Conservation (phyloP, 1,139 yeast species). For the Debaryomycetaceae sp. region DNA sequence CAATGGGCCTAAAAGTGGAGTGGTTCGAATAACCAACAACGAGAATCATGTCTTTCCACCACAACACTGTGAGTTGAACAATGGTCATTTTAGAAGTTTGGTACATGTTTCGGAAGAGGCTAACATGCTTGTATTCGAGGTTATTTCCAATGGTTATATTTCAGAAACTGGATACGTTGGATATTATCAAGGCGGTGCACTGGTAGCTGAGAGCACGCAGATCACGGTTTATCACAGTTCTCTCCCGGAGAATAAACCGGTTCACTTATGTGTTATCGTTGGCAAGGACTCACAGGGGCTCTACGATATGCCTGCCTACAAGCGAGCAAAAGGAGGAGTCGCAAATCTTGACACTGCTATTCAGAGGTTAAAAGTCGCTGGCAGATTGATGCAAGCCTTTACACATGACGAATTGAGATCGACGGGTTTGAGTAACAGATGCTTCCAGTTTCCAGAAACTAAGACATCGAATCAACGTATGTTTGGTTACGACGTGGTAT, state of each 20-base stretch:
- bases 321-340: constrained; percentile 52
- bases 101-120: constrained; percentile 61
- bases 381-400: constrained; percentile 87
- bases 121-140: constrained; percentile 40
- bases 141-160: constrained; percentile 22
- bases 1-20: constrained; percentile 16
- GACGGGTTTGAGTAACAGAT: constrained; percentile 74
- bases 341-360: constrained; percentile 75
- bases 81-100: constrained; percentile 70
- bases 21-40: constrained; percentile 35
- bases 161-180: constrained; percentile 28
- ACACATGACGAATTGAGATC: constrained; percentile 88
- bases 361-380: constrained; percentile 76
- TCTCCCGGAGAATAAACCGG: constrained; percentile 65
- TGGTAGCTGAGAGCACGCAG: constrained; percentile 22
- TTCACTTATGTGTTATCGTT: constrained; percentile 73
- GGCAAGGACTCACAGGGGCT: constrained; percentile 72
- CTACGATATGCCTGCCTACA: constrained; percentile 70
- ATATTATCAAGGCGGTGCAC: constrained; percentile 14
- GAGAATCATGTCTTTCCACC: constrained; percentile 59
- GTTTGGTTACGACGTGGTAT: constrained; percentile 33
- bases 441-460: constrained; percentile 79
- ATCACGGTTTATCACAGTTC: constrained; percentile 53
- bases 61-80: constrained; percentile 64
- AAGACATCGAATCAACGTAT: constrained; percentile 23